Base-by-base conservation (phyloP, 305 asterid genomes). In the Petunia hybrid region DNA sequence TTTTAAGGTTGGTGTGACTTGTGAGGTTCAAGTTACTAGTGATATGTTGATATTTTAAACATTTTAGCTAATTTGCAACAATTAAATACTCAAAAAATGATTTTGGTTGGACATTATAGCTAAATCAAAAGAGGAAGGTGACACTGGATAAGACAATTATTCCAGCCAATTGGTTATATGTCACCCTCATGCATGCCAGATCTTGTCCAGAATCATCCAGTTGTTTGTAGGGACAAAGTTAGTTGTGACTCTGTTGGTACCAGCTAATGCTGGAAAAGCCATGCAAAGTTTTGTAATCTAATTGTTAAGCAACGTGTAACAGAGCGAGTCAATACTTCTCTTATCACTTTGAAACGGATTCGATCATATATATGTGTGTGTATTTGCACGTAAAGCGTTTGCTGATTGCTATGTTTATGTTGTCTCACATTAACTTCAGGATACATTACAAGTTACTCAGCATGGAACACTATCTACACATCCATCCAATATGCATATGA, bases 171-270 rank as follows among this genome's bases (percentile, higher is more conserved):
- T 71, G 77, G 31, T 48, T 35, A 46, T 43, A 1, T 71, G 77
- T 71, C 45, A 71, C 61, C 77, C 77, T 71, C 43, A 48, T 71
- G 77, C 22, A 48, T 71, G 77, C 22, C 62, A 46, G 77, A 71
- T 71, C 6, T 6, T 48, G 61, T 46, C 77, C 61, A 71, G 77
- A 48, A 71, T 71, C 61, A 71, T 71, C 61, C 77, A 71, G 61
- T 71, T 71, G 77, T 71, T 2, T 35, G 45, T 71, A 71, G 77
- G 77, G 77, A 48, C 77, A 31, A 71, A 31, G 1, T 22, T 71
- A 2, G 10, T 46, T 71, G 43, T 35, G 60, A 48, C 61, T 10
- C 1, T 71, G 35, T 48, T 31, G 77, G 4, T 71, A 9, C 77
- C 77, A 71, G 77, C 61, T 35, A 71, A 71, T 48, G 9, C 77